Evolutionary conservation across 1,284 basidiomycete species (phyloP).

Genomic region (Naganishia cerealis): DNA sequence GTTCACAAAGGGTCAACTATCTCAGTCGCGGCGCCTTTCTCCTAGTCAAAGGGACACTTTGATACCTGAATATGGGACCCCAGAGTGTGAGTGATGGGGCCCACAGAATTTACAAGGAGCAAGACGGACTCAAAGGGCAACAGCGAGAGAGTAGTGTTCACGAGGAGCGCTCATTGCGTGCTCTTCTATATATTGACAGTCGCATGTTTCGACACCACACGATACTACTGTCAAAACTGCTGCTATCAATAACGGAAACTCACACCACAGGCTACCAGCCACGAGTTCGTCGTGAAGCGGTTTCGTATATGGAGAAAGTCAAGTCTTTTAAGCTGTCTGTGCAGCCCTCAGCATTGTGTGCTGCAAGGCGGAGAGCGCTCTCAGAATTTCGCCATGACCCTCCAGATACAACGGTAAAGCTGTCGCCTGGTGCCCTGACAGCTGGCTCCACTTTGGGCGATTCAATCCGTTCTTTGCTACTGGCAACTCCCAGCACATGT

Average conservation of each 20-base stretch:
- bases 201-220: not conserved
- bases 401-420: not conserved
- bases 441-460: not conserved
- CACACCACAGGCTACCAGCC: too few relatives aligned
- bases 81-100: not conserved
- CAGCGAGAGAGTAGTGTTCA: not conserved
- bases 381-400: not conserved
- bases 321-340: not conserved
- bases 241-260: not conserved
- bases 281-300: not conserved
- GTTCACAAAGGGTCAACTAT: constrained; percentile 7
- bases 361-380: not conserved
- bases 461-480: not conserved
- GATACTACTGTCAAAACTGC: not conserved
- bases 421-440: constrained; percentile 1
- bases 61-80: not conserved
- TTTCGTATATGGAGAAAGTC: not conserved
- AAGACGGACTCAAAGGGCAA: not conserved
- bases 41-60: not conserved
- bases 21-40: not conserved
- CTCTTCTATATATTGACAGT: constrained; percentile 2
- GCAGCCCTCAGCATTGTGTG: not conserved
- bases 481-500: not conserved
- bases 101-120: not conserved
- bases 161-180: not conserved